Conservation (phyloP, 2,329 filamentous ascomycete genomes). For the Cordyceps pruinosa region DNA sequence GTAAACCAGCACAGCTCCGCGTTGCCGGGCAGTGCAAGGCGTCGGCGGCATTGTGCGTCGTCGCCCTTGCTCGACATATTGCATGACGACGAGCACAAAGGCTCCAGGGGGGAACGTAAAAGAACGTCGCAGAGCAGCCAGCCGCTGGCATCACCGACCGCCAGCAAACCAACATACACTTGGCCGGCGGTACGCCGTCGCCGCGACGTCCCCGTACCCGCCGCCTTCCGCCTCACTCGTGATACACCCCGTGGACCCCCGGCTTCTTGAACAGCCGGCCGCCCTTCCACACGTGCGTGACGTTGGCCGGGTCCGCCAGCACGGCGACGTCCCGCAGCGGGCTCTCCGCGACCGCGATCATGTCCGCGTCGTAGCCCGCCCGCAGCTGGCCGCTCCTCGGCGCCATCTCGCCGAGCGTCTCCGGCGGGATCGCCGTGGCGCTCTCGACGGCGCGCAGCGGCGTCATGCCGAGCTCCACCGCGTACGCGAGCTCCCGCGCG, state of each 20-base stretch:
- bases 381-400: constrained; percentile 38
- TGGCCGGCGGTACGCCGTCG: too few species aligned
- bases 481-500: constrained; percentile 38
- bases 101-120: too few species aligned
- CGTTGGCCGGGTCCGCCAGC: constrained; percentile 30
- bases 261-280: constrained; percentile 34
- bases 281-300: constrained; percentile 42
- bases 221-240: background rate
- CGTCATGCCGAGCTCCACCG: constrained; percentile 40
- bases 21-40: too few species aligned
- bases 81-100: too few species aligned
- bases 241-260: background rate
- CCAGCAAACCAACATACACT: too few species aligned
- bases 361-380: constrained; percentile 40
- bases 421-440: constrained; percentile 38
- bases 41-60: too few species aligned
- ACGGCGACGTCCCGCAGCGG: constrained; percentile 38
- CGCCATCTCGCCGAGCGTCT: constrained; percentile 37
- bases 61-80: too few species aligned
- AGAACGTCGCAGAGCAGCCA: too few species aligned
- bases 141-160: too few species aligned
- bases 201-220: too few species aligned
- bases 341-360: constrained; percentile 37
- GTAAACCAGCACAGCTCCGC: too few species aligned
- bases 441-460: constrained; percentile 43